Conservation (phyloP, 768 basidiomycete genomes). For the Stropharia rugosoannulata region DNA sequence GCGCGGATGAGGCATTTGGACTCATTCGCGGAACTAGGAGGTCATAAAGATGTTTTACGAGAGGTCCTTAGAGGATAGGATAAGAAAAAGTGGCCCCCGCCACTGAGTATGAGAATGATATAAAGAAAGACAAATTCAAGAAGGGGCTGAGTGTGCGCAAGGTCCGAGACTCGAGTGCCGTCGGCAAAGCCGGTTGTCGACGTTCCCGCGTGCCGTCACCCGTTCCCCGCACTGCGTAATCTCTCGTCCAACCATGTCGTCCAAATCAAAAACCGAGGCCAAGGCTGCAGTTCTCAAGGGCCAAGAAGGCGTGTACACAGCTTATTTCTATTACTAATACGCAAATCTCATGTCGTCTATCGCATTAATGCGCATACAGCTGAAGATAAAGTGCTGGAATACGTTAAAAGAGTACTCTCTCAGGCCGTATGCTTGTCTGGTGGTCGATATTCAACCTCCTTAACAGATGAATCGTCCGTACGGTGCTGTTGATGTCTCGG, state of each 20-base stretch:
- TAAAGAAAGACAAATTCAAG: constrained; percentile 11
- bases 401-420: constrained; percentile 63
- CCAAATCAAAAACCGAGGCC: constrained; percentile 54
- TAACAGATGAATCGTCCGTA: constrained; percentile 89
- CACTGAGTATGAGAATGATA: constrained; percentile 13
- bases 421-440: background rate
- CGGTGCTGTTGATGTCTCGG: constrained; percentile 88
- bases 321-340: background rate
- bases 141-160: constrained; percentile 1
- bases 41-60: constrained; percentile 30
- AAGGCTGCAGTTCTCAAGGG: constrained; percentile 67
- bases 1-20: constrained; percentile 49
- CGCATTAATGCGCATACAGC: constrained; percentile 36
- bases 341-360: background rate
- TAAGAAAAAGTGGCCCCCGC: constrained; percentile 6
- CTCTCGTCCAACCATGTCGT: constrained; percentile 33
- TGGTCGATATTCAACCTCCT: background rate
- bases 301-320: constrained; percentile 56
- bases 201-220: background rate
- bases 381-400: constrained; percentile 74
- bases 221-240: constrained; percentile 1
- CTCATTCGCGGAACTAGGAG: constrained; percentile 50
- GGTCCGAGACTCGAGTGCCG: constrained; percentile 10
- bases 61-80: background rate
- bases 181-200: constrained; percentile 3